Conservation (phyloP, 805 yeast genomes). For the Cyberlindnera meyerae region DNA sequence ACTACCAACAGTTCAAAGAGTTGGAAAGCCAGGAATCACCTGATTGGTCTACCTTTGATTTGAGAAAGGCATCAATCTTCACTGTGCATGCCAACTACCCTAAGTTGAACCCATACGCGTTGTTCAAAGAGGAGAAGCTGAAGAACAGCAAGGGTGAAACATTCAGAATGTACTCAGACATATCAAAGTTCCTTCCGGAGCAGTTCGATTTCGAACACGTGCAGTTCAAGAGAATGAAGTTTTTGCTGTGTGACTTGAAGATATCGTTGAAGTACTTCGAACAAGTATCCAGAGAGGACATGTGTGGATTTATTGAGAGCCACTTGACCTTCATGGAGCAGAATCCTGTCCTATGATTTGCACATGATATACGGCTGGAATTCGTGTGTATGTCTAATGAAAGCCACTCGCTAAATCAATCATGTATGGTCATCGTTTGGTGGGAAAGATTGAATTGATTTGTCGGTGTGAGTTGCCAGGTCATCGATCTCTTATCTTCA, state of each 20-base stretch:
- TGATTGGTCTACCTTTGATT: constrained; percentile 14
- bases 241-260: constrained; percentile 46
- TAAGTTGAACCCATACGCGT: constrained; percentile 31
- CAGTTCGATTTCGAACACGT: constrained; percentile 46
- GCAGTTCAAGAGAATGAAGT: constrained; percentile 53
- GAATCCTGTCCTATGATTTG: constrained; percentile 5
- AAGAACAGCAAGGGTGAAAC: constrained; percentile 16
- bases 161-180: constrained; percentile 25
- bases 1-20: constrained; percentile 31
- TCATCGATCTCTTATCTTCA: too few species aligned
- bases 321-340: constrained; percentile 40
- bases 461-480: too few species aligned
- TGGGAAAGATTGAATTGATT: too few species aligned
- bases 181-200: constrained; percentile 28
- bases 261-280: constrained; percentile 42
- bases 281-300: constrained; percentile 35
- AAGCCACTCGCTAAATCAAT: too few species aligned
- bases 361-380: too few species aligned
- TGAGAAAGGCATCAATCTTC: constrained; percentile 21
- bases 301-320: constrained; percentile 43
- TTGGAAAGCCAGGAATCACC: constrained; percentile 1
- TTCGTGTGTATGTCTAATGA: too few species aligned
- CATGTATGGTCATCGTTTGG: too few species aligned
- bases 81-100: constrained; percentile 35
- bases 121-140: constrained; percentile 22